Base-by-base conservation (phyloP, 192 early-diverging fungal species). In the Funneliformis geosporum region DNA sequence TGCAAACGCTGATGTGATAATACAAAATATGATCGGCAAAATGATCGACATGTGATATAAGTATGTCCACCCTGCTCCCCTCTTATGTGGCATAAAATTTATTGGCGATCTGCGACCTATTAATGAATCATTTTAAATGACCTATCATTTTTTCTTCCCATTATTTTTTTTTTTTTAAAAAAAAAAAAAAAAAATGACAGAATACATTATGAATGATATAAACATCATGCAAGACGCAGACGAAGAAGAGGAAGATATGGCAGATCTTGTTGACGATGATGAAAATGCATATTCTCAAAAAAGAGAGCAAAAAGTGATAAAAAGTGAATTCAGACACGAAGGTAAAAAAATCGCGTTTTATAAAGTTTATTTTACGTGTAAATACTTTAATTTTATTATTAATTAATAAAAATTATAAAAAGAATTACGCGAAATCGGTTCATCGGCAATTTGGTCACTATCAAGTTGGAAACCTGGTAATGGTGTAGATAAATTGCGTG, bases 391-490 rank as follows among this genome's bases (percentile, higher is more conserved):
- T 11, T 21, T 18, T 6, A 5, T 62, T 14, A 8, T 62, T 46
- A 39, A 46, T 46, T 14, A 33, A 21, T 10, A 18, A 65, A 65
- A 46, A 16, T 21, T 39, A 21, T 23, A 23, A 14, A 33, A 25
- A 79, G 77, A 79, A 59, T 79, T 79, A 40, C 33, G 47, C 10
- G 93, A 94, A 68, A 90, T 95, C 65, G 89, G 89, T 21, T 70
- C 79, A 27, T 82, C 86, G 27, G 94, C 93, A 4, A 81, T 79
- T 1, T 92, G 94, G 91, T 87, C 89, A 21, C 84, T 95, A 8
- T 95, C 94, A 21, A 86, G 91, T 18, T 86, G 83, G 73, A 92
- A 92, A 72, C 81, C 83, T 5, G 88, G 87, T 64, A 90, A 88
- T 74, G 92, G 91, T 5, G 80, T 93, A 4, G 86, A 90, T 5